Percentiles rank a stretch among this genome's conserved stretches.
Conservation (phyloP, 2,329 filamentous ascomycete genomes). For the Cyphellophora attinorum region DNA sequence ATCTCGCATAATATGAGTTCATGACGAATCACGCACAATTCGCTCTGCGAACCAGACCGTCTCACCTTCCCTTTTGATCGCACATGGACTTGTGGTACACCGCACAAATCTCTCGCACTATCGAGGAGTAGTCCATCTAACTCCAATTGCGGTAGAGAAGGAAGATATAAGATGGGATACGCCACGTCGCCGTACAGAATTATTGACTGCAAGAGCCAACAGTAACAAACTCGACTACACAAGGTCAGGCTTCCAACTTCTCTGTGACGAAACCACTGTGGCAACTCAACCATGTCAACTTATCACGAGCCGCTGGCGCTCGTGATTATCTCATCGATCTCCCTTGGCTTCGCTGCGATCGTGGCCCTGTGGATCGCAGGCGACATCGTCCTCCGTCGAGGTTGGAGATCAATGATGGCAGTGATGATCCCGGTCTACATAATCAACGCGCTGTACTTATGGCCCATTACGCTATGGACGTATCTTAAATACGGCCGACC, state of each 20-base stretch:
- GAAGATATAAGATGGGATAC: conserved; percentile 1
- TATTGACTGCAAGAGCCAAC: conserved; percentile 1
- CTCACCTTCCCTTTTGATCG: conserved; percentile 1
- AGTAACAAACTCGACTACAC: not conserved
- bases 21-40: conserved; percentile 1
- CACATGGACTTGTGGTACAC: conserved; percentile 1
- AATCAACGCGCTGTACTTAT: conserved; percentile 10
- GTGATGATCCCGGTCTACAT: conserved; percentile 9
- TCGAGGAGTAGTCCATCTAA: conserved; percentile 1
- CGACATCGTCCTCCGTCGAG: conserved; percentile 7
- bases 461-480: conserved; percentile 7
- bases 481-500: conserved; percentile 8
- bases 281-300: conserved; percentile 1
- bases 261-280: conserved; percentile 1
- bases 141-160: not conserved
- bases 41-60: not conserved
- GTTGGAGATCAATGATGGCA: conserved; percentile 8
- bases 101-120: conserved; percentile 1
- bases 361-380: conserved; percentile 4
- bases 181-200: not conserved
- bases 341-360: conserved; percentile 3
- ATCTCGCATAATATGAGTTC: too few relatives aligned
- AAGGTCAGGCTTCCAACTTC: not conserved
- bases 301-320: conserved; percentile 2
- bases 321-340: conserved; percentile 5